Evolutionary conservation across 116 monocot genomes (phyloP), one percentile per base, ranked within the genome.

Genomic region (Phalaenopsis hybrid): DNA sequence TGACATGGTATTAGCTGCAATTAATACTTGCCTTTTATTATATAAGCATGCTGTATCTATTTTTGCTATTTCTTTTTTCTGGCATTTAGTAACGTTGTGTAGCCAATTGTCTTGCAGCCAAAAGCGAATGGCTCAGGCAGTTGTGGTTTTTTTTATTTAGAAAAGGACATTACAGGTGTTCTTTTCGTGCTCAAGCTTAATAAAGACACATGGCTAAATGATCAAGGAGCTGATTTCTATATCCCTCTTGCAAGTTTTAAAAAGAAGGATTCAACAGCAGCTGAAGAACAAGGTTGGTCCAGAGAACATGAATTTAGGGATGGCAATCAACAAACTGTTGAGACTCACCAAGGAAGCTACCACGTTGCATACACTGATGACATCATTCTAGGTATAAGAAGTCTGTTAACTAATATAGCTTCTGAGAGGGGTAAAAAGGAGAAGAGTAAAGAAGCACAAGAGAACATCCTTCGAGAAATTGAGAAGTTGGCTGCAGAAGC

Each of bases 401-500:
- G 89, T 78, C 80, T 97, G 68, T 88, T 90, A 37, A 91, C 87
- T 83, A 92, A 93, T 79, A 92, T 97, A 79, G 83, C 97, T 10
- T 87, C 93, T 63, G 90, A 89, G 78, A 90, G 89, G 82, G 37
- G 84, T 72, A 82, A 77, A 51, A 79, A 45, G 8, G 83, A 91
- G 81, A 91, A 90, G 84, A 91, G 75, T 78, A 94, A 89, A 89
- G 92, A 93, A 88, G 84, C 78, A 78, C 91, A 93, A 61, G 91
- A 91, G 72, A 89, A 82, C 78, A 93, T 97, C 63, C 89, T 97
- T 76, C 89, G 84, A 82, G 97, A 97, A 92, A 94, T 97, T 84
- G 97, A 97, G 80, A 92, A 93, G 80, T 84, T 97, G 81, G 97
- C 94, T 86, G 97, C 91, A 81, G 93, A 97, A 91, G 97, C 97